Base-by-base conservation (phyloP, 1,284 basidiomycete species). In the Tremellales sp. region DNA sequence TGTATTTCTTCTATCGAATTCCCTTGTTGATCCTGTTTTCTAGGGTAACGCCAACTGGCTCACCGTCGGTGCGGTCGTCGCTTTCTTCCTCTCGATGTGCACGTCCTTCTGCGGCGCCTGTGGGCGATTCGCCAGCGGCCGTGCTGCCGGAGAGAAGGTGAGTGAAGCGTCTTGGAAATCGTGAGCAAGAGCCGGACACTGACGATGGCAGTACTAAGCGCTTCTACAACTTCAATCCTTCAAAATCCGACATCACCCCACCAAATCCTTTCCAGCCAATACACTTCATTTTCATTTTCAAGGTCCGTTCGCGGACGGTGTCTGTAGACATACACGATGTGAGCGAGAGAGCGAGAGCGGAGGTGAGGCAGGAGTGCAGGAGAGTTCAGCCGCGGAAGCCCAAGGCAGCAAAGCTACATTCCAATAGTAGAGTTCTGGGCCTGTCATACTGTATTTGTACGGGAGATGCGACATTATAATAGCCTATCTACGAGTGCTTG, bases 41-140 rank as follows among this genome's bases (percentile, higher is more conserved):
- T 43, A 67, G 64, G 72, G 72, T 12, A 71, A 69, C 53, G 71
- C 68, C 52, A 72, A 72, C 60, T 75, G 72, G 87, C 62, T 90
- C 51, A 85, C 84, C 1, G 78, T 89, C 44, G 87, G 81, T 52
- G 87, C 85, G 0, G 74, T 85, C 40, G 78, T 80, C 23, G 77
- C 86, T 0, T 78, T 89, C 46, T 58, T 83, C 39, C 54, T 87
- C 13, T 82, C 80, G 19, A 84, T 83, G 70, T 85, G 84, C 72
- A 77, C 81, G 2, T 79, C 81, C 22, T 76, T 79, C 4, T 83
- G 82, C 60, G 86, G 86, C 31, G 76, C 82, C 45, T 87, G 84
- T 61, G 85, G 85, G 4, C 75, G 80, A 53, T 87, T 70, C 59
- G 68, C 71, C 12, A 65, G 59, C 17, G 72, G 73, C 21, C 60